Base-by-base conservation (phyloP, 345 rosid genomes). In the Kandelia obovata region DNA sequence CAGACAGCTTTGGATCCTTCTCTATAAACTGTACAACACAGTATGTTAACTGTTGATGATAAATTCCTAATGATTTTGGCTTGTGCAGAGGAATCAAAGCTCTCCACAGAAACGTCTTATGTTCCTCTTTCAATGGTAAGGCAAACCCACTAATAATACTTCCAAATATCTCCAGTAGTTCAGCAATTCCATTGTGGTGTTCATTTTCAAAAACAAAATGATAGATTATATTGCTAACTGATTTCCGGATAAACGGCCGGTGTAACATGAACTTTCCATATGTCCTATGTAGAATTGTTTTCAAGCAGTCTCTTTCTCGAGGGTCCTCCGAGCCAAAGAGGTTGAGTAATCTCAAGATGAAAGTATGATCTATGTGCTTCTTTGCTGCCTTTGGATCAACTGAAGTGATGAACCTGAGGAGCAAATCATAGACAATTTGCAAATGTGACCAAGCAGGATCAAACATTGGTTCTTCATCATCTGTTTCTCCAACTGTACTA, bases 281-380 rank as follows among this genome's bases (percentile, higher is more conserved):
- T 65, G 83, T 73, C 67, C 87, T 80, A 58, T 90, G 96, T 52
- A 90, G 81, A 71, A 90, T 82, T 25, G 92, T 90, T 74, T 90
- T 90, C 81, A 90, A 79, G 76, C 83, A 79, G 68, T 90, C 92
- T 78, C 91, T 84, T 70, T 89, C 96, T 72, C 96, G 78, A 6
- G 92, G 96, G 64, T 89, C 96, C 70, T 85, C 96, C 5, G 96
- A 89, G 65, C 87, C 96, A 21, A 89, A 89, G 70, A 89, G 90
- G 31, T 89, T 90, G 31, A 89, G 92, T 73, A 89, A 66, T 81
- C 76, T 81, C 73, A 72, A 62, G 21, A 89, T 53, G 69, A 87
- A 89, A 34, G 85, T 79, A 73, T 86, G 89, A 65, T 89, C 89
- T n/a, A 87, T 71, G 47, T 84, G 78, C 77, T 89, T 89, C 69